Conservation (phyloP, 345 rosid species). For the Alliaria petiolata region DNA sequence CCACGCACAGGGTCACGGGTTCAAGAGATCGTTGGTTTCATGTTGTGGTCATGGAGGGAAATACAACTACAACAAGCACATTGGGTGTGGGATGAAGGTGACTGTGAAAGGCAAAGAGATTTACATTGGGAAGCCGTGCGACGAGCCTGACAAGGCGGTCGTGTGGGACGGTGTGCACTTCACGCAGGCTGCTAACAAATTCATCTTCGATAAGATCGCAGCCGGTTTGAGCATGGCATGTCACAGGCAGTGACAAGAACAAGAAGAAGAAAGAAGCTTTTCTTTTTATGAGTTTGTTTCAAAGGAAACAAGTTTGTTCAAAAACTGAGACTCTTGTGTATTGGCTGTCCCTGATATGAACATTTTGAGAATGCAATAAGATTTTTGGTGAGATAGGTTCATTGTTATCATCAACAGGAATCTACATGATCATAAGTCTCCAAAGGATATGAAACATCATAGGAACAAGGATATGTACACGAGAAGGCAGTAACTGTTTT, state of each 20-base stretch:
- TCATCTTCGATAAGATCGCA: constrained; percentile 23
- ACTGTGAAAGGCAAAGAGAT: constrained; percentile 43
- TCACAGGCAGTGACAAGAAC: constrained; percentile 7
- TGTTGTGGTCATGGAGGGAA: constrained; percentile 89
- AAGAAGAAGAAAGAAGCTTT: not conserved
- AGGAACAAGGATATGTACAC: not conserved
- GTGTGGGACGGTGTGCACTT: constrained; percentile 40
- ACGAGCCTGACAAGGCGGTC: constrained; percentile 30
- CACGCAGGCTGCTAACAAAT: constrained; percentile 37
- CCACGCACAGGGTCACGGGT: constrained; percentile 51
- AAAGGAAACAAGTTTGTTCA: not conserved
- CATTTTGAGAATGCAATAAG: not conserved
- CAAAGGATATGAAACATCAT: constrained; percentile 3
- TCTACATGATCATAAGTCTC: not conserved
- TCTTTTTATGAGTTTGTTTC: constrained; percentile 5
- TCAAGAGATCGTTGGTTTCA: constrained; percentile 48
- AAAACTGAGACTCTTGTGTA: not conserved
- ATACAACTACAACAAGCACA: constrained; percentile 49
- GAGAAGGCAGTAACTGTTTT: not conserved
- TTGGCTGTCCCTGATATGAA: not conserved
- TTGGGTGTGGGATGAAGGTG: constrained; percentile 53
- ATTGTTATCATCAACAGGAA: constrained; percentile 6
- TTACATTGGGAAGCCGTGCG: constrained; percentile 44
- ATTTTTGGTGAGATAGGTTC: constrained; percentile 5
- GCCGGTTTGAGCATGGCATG: constrained; percentile 24